Evolutionary conservation across 140 eudicot genomes (phyloP), one percentile per base, ranked within the genome.

Genomic region (Senecio squalidus): DNA sequence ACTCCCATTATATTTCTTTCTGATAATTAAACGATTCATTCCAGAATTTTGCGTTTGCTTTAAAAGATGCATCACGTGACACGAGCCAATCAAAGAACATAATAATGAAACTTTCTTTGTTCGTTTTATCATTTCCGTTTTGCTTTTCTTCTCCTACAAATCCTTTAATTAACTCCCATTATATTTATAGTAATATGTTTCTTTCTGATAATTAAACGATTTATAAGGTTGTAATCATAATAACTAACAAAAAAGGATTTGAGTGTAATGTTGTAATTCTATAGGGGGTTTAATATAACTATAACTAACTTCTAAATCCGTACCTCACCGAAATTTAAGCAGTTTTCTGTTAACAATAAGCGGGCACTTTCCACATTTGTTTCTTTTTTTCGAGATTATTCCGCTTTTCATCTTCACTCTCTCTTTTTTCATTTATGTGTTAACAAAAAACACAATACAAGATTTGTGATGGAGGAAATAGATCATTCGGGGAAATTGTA

Each of bases 401-500:
- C 57, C 57, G 23, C 68, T 47, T 36, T 21, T 5, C 57, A 30
- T 47, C 40, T 23, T 20, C 34, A 47, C 25, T 13, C 44, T 46
- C 38, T 46, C 20, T 41, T 20, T 25, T 36, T 4, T 8, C 11
- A 33, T 33, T 33, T 54, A 16, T 49, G 26, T 41, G 38, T 1
- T 9, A 60, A 6, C 5, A 3, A 14, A 17, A 43, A 43, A 22
- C 1, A 17, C 5, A 16, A 47, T 49, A 28, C 23, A 1, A 30
- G 46, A 31, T 64, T 49, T 50, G 69, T 54, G 76, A 79, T 76
- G 95, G 89, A 77, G 72, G 82, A 85, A 62, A 66, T 68, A 33
- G 79, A 76, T 46, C 75, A 78, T 29, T 68, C 77, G 0, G 84
- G 74, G 62, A 88, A 88, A 73, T 58, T 88, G 20, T 80, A 68